phyloP scores from a whole-genome alignment of 2,329 filamentous ascomycete genomes.

The Colletotrichum euphorbiae region DNA sequence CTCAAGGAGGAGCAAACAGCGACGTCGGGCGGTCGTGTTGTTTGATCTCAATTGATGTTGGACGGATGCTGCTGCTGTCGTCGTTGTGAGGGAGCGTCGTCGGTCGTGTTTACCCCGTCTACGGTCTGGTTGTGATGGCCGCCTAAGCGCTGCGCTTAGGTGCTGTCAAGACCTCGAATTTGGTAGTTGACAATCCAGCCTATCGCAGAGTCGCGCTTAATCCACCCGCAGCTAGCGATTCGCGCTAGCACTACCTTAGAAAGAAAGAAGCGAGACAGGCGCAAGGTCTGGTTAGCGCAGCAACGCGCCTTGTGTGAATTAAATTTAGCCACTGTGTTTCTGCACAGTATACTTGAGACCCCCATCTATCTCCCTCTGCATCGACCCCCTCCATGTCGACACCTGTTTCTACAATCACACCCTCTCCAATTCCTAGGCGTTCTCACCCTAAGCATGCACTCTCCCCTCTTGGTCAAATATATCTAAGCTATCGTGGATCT shows the following conservation, averaged over 20 bases:
- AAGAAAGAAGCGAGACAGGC: constrained; percentile 30
- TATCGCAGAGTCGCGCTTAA: constrained; percentile 38
- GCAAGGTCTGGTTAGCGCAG: neutral
- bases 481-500: constrained; percentile 19
- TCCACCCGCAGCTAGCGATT: constrained; percentile 15
- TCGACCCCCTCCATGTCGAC: neutral
- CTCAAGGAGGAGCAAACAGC: neutral
- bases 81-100: constrained; percentile 13
- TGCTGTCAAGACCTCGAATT: constrained; percentile 25
- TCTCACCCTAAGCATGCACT: constrained; percentile 1
- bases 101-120: constrained; percentile 39
- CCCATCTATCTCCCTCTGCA: neutral
- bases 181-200: constrained; percentile 15
- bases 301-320: neutral
- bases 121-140: constrained; percentile 24
- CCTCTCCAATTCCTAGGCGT: neutral
- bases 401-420: constrained; percentile 22
- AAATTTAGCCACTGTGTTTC: fast-evolving
- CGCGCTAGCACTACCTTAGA: constrained; percentile 21
- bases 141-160: constrained; percentile 40
- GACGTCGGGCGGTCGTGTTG: neutral
- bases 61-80: constrained; percentile 17
- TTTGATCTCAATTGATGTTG: neutral
- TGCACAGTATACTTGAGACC: constrained; percentile 11
- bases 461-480: constrained; percentile 10